A percentile compares a stretch with the other conserved stretches of the same genome.
These are phyloP conservation scores for Boletus speciosus DNA, from an alignment of 768 basidiomycete species.

Conservation along the genomic window DNA sequence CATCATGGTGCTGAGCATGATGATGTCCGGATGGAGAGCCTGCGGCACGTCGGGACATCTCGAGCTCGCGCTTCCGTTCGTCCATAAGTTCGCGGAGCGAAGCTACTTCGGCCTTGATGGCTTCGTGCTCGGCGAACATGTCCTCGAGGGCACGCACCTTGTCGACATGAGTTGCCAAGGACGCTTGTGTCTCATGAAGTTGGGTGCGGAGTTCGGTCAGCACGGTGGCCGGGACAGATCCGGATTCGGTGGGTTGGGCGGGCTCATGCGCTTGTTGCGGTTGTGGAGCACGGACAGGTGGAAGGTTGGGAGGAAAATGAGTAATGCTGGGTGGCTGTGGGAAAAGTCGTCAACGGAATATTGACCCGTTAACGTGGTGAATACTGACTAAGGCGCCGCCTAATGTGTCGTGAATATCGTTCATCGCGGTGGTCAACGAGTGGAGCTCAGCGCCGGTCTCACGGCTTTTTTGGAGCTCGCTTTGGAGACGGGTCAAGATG, in stretches of 20 bases:
- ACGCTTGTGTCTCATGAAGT: constrained; percentile 78
- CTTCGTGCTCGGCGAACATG: constrained; percentile 80
- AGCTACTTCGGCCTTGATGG: constrained; percentile 73
- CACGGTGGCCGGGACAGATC: constrained; percentile 21
- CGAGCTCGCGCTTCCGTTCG: constrained; percentile 53
- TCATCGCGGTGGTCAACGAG: constrained; percentile 72
- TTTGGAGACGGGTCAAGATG: constrained; percentile 82
- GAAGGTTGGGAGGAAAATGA: constrained; percentile 61
- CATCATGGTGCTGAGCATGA: constrained; percentile 16
- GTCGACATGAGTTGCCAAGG: constrained; percentile 73
- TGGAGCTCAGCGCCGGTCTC: constrained; percentile 89
- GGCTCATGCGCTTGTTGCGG: constrained; percentile 21
- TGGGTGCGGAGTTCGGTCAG: constrained; percentile 75
- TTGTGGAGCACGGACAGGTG: constrained; percentile 54
- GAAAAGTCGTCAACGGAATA: constrained; percentile 3
- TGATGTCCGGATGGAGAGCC: constrained; percentile 26
- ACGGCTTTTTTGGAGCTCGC: constrained; percentile 92
- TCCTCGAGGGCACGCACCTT: constrained; percentile 81
- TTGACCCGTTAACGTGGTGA: neutral
- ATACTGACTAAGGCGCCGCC: constrained; percentile 72
- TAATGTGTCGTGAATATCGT: constrained; percentile 88
- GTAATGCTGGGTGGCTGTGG: constrained; percentile 57
- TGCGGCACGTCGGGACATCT: constrained; percentile 19
- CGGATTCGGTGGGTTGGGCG: constrained; percentile 26
- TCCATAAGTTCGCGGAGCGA: constrained; percentile 71